Base-by-base conservation (phyloP, 2,329 filamentous ascomycete species). In the Trichoderma arundinaceum region DNA sequence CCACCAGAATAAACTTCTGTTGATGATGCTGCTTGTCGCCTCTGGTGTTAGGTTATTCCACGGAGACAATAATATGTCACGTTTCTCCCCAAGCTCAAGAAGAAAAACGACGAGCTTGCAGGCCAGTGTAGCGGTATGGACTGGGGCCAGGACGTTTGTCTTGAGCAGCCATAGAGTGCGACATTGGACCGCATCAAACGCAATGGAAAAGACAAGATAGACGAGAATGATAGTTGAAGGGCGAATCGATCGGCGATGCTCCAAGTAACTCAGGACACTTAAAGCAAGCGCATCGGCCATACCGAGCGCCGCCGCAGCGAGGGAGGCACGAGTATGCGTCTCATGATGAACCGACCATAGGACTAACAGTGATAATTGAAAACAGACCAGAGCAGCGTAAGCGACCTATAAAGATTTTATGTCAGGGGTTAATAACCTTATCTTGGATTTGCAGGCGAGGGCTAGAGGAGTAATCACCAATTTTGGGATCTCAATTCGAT, bases 1-100 rank as follows among this genome's bases (percentile, higher is more conserved):
- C 76, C 76, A 78, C 69, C 72, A 69, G 57, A 77, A 77, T 0
- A 77, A 56, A 5, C 71, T 72, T 28, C 74, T 68, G 66, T 70
- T 75, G 28, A 75, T 69, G 17, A 74, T 64, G 28, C 75, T 72
- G 49, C 72, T 72, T 0, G 74, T 77, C 12, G 70, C 71, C 65
- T 79, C 78, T 0, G 72, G 68, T 9, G 74, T 62, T 41, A 69
- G 62, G 44, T 71, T 56, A 19, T 68, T 65, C 65, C 71, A 70
- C 46, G 68, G 68, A 2, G 53, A 22, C 2, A 54, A 57, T 12
- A 74, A 51, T 56, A 74, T 59, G 35, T 68, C 61, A 2, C 72
- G 71, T 68, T 77, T 77, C 4, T 72, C 71, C 0, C 71, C 54
- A 9, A 73, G 69, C 51, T 79, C 77, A 9, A 75, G 54, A 2